Percentiles rank a stretch among this genome's conserved stretches.
Conservation (phyloP, 2,329 filamentous ascomycete species). For the Lasiodiplodia sp. region DNA sequence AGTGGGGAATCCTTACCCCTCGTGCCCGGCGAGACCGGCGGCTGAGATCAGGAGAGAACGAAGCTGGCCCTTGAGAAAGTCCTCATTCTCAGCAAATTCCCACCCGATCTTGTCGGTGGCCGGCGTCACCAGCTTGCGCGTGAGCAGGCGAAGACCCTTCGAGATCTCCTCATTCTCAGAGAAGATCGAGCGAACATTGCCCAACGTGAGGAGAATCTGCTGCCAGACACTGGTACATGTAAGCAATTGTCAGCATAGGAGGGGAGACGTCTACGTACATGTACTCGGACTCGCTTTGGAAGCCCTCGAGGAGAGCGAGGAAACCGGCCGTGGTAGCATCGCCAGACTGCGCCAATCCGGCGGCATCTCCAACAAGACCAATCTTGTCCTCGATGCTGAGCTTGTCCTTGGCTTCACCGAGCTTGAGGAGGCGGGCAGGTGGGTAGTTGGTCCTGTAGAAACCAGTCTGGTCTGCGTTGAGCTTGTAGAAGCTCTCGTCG, state of each 20-base stretch:
- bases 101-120: conserved; percentile 84
- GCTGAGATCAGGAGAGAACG: conserved; percentile 80
- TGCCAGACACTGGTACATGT: conserved; percentile 72
- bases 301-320: conserved; percentile 83
- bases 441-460: conserved; percentile 96
- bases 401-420: conserved; percentile 77
- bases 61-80: conserved; percentile 81
- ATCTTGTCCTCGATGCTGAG: conserved; percentile 91
- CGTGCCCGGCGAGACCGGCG: conserved; percentile 78
- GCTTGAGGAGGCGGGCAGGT: conserved; percentile 78
- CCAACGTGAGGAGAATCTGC: conserved; percentile 79
- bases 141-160: conserved; percentile 78
- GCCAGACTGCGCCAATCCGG: conserved; percentile 86
- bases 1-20: conserved; percentile 61
- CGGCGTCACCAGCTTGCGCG: conserved; percentile 75
- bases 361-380: conserved; percentile 86
- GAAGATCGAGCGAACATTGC: conserved; percentile 84
- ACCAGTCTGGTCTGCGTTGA: conserved; percentile 88
- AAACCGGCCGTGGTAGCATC: conserved; percentile 82
- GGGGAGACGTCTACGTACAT: conserved; percentile 56
- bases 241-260: conserved; percentile 10
- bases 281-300: conserved; percentile 81
- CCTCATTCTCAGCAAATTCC: conserved; percentile 79
- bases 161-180: conserved; percentile 75
- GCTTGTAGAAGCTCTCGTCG: conserved; percentile 85